phyloP scores from a whole-genome alignment of 2,329 filamentous ascomycete genomes.

The Aspergillus caelatus region DNA sequence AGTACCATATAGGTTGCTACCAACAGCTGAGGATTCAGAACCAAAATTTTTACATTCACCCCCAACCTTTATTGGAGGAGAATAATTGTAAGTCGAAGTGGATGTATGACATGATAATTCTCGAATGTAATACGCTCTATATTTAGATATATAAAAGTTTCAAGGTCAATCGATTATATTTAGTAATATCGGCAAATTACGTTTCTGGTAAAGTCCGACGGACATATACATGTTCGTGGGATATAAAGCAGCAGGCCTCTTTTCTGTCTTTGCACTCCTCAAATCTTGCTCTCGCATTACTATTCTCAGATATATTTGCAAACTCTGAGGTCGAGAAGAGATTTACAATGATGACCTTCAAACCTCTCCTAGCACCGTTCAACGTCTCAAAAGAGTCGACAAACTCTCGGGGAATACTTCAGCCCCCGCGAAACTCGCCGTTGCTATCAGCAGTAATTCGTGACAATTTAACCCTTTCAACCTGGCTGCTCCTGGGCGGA shows the following conservation, averaged over 20 bases:
- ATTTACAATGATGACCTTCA: constrained; percentile 6
- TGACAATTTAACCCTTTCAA: constrained; percentile 42
- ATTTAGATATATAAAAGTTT: not conserved
- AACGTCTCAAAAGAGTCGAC: not conserved
- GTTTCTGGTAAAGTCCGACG: not conserved
- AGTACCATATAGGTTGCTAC: too few relatives aligned
- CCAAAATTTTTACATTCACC: too few relatives aligned
- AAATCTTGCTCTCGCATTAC: not conserved
- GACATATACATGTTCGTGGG: not conserved
- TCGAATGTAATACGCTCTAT: not conserved
- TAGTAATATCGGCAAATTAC: not conserved
- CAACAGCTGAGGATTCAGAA: too few relatives aligned
- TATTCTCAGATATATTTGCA: too few relatives aligned
- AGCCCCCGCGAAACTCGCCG: not conserved
- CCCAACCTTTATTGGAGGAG: too few relatives aligned
- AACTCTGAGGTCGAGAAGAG: not conserved
- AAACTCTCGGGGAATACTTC: not conserved
- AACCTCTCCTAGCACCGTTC: constrained; percentile 1
- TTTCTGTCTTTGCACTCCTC: not conserved
- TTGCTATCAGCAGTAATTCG: constrained; percentile 21
- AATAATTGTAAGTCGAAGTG: too few relatives aligned
- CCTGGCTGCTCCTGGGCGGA: constrained; percentile 47
- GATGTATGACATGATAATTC: too few relatives aligned
- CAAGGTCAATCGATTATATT: too few relatives aligned
- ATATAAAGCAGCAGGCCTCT: not conserved